A percentile compares a stretch with the other conserved stretches of the same genome.
These are phyloP conservation scores for Nicotiana otophora DNA, from an alignment of 257 asterid genomes.

Conservation along the genomic window DNA sequence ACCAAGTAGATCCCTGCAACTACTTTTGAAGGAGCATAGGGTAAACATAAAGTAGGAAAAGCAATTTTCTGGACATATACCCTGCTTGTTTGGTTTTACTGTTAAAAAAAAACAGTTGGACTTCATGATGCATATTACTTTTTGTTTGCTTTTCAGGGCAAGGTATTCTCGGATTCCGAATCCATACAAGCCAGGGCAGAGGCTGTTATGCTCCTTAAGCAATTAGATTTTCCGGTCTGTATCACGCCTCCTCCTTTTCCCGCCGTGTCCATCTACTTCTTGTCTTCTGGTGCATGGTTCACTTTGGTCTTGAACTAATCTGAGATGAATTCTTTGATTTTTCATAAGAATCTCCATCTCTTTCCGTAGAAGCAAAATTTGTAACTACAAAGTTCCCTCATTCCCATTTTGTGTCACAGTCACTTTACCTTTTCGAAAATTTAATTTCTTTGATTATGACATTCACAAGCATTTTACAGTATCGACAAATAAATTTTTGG, in stretches of 20 bases:
- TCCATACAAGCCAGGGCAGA: slow-evolving; percentile 98
- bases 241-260: background rate
- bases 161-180: slow-evolving; percentile 94
- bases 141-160: slow-evolving; percentile 47
- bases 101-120: background rate
- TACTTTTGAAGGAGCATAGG: background rate
- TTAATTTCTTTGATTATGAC: background rate
- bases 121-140: background rate
- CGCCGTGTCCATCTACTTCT: background rate
- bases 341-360: background rate
- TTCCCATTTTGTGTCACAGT: background rate
- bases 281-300: background rate
- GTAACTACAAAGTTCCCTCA: background rate
- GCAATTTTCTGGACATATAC: slow-evolving; percentile 2
- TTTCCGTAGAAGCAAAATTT: background rate
- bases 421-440: background rate
- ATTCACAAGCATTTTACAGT: background rate
- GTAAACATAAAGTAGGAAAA: background rate
- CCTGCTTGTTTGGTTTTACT: background rate
- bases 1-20: background rate
- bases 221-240: slow-evolving; percentile 87
- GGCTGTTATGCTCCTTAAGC: slow-evolving; percentile 98
- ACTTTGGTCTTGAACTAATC: background rate
- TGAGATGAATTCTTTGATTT: background rate
- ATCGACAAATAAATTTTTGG: background rate